These are phyloP conservation scores for Candida silvicultrix DNA, from an alignment of 805 yeast genomes.

Conservation along the genomic window DNA sequence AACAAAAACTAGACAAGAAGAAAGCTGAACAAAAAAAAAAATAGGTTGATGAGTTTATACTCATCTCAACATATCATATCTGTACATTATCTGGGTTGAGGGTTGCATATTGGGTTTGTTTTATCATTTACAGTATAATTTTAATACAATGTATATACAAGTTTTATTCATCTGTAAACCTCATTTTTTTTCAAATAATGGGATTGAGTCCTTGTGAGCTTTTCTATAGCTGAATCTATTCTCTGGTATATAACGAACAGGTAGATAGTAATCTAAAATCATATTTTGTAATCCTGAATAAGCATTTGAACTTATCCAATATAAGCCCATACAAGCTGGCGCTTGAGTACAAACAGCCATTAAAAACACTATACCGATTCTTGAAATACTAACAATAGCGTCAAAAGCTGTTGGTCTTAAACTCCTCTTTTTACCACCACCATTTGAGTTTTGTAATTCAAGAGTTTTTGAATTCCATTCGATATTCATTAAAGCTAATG, in stretches of 20 bases:
- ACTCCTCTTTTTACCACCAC: conserved; percentile 30
- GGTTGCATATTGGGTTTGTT: background rate
- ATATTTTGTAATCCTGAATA: conserved; percentile 75
- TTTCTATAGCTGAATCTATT: conserved; percentile 3
- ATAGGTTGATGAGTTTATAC: background rate
- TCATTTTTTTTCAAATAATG: conserved; percentile 9
- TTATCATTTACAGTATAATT: too few species aligned
- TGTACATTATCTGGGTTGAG: too few species aligned
- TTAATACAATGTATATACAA: too few species aligned
- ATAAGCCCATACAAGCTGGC: conserved; percentile 74
- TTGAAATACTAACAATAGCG: conserved; percentile 60
- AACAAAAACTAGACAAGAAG: conserved; percentile 35
- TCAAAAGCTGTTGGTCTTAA: conserved; percentile 54
- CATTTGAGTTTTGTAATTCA: conserved; percentile 28
- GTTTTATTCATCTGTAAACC: too few species aligned
- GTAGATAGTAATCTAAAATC: conserved; percentile 44
- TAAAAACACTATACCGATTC: conserved; percentile 71
- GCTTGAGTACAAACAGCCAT: conserved; percentile 85
- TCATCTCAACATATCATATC: too few species aligned
- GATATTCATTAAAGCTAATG: conserved; percentile 65
- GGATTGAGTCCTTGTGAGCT: conserved; percentile 4
- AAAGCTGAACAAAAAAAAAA: conserved; percentile 4
- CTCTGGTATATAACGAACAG: conserved; percentile 13
- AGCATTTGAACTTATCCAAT: conserved; percentile 84
- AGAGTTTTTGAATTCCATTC: conserved; percentile 77